Base-by-base conservation (phyloP, 352 stramenopile genomes). In the Pythium aquatile region DNA sequence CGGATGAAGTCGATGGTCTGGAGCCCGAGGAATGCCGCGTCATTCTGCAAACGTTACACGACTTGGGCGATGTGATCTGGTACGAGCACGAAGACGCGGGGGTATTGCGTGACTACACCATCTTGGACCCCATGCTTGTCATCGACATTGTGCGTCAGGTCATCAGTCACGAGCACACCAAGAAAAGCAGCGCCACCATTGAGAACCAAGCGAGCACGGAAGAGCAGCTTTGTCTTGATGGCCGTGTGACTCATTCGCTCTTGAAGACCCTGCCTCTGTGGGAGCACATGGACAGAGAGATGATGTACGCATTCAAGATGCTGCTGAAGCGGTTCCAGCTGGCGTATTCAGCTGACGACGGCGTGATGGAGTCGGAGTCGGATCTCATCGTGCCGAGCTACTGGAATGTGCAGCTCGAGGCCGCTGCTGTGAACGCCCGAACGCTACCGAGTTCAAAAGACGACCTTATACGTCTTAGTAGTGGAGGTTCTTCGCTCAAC, bases 111-210 rank as follows among this genome's bases (percentile, higher is more conserved):
- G 63, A 69, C 11, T 51, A 24, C 0, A 40, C 65, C 10, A 64
- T 69, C n/a, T 20, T 69, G n/a, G 42, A 70, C 24, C 73, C 66
- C 0, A 75, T 65, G 3, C 57, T 79, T 26, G 73, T 73, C 1
- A 62, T 79, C 3, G 70, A 79, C n/a, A 47, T 79, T 16, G 63
- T 69, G 56, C 63, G 55, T 3, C 55, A 69, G 49, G 63, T 69
- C 5, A 61, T 69, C 20, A 64, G 17, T 4, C 63, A 69, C 32
- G 54, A 68, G 5, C 33, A 59, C 32, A 5, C 5, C 5, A 35
- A 9, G 5, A 35, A 35, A 35, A 35, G 32, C 32, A 9, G 32
- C 32, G 32, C 8, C 32, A 35, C 32, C 0, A 35, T 35, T 9
- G 32, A 35, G 8, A 35, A 35, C 32, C 5, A 35, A 9, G 5